Base-by-base conservation (phyloP, 345 rosid species). In the Sonneratia caseolaris region DNA sequence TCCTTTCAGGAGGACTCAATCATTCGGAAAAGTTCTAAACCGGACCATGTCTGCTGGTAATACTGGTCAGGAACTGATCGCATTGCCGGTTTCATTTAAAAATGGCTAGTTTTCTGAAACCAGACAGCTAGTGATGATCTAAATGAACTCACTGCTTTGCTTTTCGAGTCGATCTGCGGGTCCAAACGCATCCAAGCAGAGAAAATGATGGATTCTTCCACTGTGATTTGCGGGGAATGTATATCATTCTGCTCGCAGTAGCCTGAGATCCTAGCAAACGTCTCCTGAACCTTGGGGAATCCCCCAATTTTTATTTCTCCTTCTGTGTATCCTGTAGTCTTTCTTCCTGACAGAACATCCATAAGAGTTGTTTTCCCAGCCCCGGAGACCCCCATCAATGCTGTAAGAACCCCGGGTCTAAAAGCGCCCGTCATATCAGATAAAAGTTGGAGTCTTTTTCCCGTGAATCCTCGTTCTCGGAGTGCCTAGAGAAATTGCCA, bases 331-430 rank as follows among this genome's bases (percentile, higher is more conserved):
- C 98, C 97, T 7, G 79, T 82, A 35, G 95, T 90, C 84, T 92
- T 92, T 79, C 96, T 85, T 72, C 98, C 98, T 0, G 89, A 83
- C 0, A 92, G 90, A 77, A 92, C 96, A 74, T 93, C 97, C 47
- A 93, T 80, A 32, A 93, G 84, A 49, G 97, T 93, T 18, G 97
- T 89, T 74, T 93, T 93, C 14, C 97, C 97, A 18, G 98, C 98
- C 69, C 98, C 98, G 53, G 89, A 91, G 32, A 86, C 86, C 21
- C 98, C 93, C 97, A 93, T 93, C 76, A 93, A 71, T 27, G 92
- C 92, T 7, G 96, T 88, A 36, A 91, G 86, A 78, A 91, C 78
- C 3, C 97, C 96, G 6, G 98, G 96, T 56, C 88, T 83, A 72
- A 89, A 89, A 27, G 84, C 80, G 32, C 96, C 97, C 0, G 84